These are phyloP conservation scores for Elasticomyces elasticus DNA, from an alignment of 495 filamentous ascomycete species.

Conservation along the genomic window DNA sequence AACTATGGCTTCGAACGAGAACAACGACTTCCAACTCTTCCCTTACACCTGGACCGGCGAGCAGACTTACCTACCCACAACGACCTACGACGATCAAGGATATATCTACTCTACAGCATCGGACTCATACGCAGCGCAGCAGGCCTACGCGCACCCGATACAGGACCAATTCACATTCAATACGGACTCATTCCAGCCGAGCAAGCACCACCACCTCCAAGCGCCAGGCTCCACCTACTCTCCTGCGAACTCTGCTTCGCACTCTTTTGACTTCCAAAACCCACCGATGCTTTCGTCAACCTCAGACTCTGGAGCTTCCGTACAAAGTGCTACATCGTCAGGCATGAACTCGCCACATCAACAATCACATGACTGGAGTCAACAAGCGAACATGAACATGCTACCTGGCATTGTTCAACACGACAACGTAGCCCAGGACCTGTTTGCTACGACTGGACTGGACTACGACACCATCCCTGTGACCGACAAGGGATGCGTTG, in stretches of 20 bases:
- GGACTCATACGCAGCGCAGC: slow-evolving; percentile 3
- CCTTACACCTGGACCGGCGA: slow-evolving; percentile 14
- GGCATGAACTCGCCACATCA: slow-evolving; percentile 65
- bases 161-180: slow-evolving; percentile 7
- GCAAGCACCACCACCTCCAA: slow-evolving; percentile 12
- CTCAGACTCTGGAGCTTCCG: slow-evolving; percentile 63
- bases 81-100: slow-evolving; percentile 3
- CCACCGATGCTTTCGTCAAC: slow-evolving; percentile 48
- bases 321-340: slow-evolving; percentile 63
- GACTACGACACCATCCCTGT: slow-evolving; percentile 45
- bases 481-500: slow-evolving; percentile 67
- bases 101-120: slow-evolving; percentile 17
- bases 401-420: slow-evolving; percentile 57
- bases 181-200: neutral
- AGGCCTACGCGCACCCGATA: slow-evolving; percentile 3
- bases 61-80: slow-evolving; percentile 14
- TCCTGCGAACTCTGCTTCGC: slow-evolving; percentile 25
- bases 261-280: slow-evolving; percentile 29
- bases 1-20: slow-evolving; percentile 10
- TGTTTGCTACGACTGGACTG: slow-evolving; percentile 36
- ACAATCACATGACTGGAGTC: slow-evolving; percentile 51
- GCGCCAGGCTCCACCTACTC: slow-evolving; percentile 24
- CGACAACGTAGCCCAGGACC: slow-evolving; percentile 43
- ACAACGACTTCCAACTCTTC: slow-evolving; percentile 22
- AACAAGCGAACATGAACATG: slow-evolving; percentile 53